Evolutionary conservation across 2,329 filamentous ascomycete genomes (phyloP).

Genomic region (Ampelomyces quisqualis): DNA sequence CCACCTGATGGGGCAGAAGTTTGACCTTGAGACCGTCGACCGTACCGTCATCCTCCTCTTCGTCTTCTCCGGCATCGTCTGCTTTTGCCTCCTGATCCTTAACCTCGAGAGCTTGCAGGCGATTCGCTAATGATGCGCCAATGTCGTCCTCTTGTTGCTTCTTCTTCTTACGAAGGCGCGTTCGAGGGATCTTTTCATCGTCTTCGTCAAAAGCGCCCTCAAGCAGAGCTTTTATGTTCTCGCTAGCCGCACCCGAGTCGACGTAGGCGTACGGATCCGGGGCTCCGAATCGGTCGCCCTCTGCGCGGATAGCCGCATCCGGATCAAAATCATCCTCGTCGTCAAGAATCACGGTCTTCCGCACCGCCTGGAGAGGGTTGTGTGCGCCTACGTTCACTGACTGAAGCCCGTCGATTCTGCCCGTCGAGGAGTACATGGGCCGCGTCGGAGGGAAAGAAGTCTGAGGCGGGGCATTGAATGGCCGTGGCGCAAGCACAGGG

Average conservation of each 20-base stretch:
- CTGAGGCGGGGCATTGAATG: conserved; percentile 48
- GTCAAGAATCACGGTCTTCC: conserved; percentile 45
- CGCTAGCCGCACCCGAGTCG: conserved; percentile 69
- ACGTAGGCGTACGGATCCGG: conserved; percentile 62
- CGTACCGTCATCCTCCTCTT: conserved; percentile 59
- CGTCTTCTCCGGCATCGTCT: conserved; percentile 33
- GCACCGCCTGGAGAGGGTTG: conserved; percentile 31
- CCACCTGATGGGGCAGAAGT: conserved; percentile 88
- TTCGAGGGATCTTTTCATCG: conserved; percentile 56
- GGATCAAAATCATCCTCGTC: conserved; percentile 52
- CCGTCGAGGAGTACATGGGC: conserved; percentile 56
- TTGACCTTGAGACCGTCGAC: conserved; percentile 84
- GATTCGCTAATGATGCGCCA: conserved; percentile 46
- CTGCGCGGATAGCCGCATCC: conserved; percentile 49
- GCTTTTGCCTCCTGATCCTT: conserved; percentile 51
- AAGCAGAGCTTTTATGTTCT: conserved; percentile 77
- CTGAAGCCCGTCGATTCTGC: conserved; percentile 45
- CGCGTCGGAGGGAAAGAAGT: conserved; percentile 54
- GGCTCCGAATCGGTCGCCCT: conserved; percentile 53
- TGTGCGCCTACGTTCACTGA: conserved; percentile 35
- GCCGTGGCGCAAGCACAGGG: conserved; percentile 51
- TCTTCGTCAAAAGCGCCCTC: conserved; percentile 79
- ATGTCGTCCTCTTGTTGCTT: conserved; percentile 39
- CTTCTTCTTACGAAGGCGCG: conserved; percentile 50
- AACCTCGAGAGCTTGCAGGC: conserved; percentile 48